Evolutionary conservation across 1,139 yeast species (phyloP).

Genomic region (Citeromyces hawaiiensis): DNA sequence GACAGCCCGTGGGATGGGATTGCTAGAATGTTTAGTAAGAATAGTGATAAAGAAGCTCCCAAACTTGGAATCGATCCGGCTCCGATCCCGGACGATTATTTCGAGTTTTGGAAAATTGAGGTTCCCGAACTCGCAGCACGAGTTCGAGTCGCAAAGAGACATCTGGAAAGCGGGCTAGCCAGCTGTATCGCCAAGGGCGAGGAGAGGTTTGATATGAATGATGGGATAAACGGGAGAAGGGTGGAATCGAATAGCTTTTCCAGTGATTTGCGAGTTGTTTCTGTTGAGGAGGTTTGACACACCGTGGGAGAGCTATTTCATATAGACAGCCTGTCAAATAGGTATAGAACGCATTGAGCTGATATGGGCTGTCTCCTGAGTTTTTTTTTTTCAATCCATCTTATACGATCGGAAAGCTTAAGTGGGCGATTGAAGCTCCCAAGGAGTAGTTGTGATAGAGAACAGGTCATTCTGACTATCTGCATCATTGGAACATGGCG

Average conservation of each 20-base stretch:
- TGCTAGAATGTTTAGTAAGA: constrained; percentile 9
- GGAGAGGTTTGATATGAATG: constrained; percentile 54
- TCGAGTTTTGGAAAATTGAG: constrained; percentile 31
- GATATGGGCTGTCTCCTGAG: too few relatives aligned
- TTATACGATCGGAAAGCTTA: too few relatives aligned
- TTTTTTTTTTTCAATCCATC: too few relatives aligned
- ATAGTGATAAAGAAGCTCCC: not conserved
- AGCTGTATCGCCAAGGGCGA: constrained; percentile 41
- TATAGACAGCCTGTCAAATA: not conserved
- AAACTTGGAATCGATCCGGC: not conserved
- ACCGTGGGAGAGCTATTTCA: not conserved
- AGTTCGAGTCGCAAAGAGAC: constrained; percentile 56
- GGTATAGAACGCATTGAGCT: too few relatives aligned
- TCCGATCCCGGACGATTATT: constrained; percentile 12
- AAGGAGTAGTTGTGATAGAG: too few relatives aligned
- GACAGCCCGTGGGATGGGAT: constrained; percentile 39
- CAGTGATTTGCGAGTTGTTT: constrained; percentile 18
- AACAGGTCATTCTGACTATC: too few relatives aligned
- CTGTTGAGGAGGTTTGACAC: constrained; percentile 9
- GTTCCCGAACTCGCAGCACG: constrained; percentile 33
- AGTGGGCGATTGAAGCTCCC: too few relatives aligned
- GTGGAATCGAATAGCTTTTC: constrained; percentile 29
- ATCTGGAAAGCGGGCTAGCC: constrained; percentile 57
- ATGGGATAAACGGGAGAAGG: constrained; percentile 50
- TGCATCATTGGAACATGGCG: too few relatives aligned